A percentile compares a stretch with the other conserved stretches of the same genome.
These are phyloP conservation scores for Evernia prunastri DNA, from an alignment of 495 filamentous ascomycete species.

Conservation along the genomic window DNA sequence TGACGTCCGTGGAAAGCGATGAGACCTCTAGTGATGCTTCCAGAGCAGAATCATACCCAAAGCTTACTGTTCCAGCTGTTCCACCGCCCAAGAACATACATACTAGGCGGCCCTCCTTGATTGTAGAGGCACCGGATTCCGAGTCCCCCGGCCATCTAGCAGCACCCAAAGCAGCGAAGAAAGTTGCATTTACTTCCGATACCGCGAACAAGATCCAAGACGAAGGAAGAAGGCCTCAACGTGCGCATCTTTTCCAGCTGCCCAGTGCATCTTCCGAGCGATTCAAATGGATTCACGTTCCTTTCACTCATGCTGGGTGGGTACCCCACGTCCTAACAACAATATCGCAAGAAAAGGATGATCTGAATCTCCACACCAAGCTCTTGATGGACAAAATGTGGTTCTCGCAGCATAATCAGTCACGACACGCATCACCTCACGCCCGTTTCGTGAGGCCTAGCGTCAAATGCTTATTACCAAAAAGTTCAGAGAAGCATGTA, in stretches of 20 bases:
- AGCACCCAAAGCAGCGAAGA: conserved; percentile 5
- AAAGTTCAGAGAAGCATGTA: conserved; percentile 13
- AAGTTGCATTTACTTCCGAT: conserved; percentile 20
- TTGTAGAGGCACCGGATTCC: background rate
- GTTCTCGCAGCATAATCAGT: conserved; percentile 40
- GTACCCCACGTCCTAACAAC: conserved; percentile 45
- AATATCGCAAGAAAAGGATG: conserved; percentile 33
- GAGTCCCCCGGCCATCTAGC: background rate
- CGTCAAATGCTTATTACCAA: conserved; percentile 34
- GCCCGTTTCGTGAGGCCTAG: conserved; percentile 39
- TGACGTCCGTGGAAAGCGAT: conserved; percentile 12
- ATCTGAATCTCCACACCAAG: conserved; percentile 44
- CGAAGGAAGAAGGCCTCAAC: conserved; percentile 29
- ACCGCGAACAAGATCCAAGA: conserved; percentile 28
- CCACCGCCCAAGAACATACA: conserved; percentile 6
- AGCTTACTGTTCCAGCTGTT: conserved; percentile 6
- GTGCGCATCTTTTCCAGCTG: conserved; percentile 35
- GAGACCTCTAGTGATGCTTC: conserved; percentile 7
- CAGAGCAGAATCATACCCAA: background rate
- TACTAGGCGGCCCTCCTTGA: conserved; percentile 26
- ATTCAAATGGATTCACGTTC: conserved; percentile 61
- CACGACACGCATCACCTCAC: conserved; percentile 44
- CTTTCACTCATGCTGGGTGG: conserved; percentile 61
- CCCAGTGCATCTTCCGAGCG: conserved; percentile 41
- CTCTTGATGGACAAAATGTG: conserved; percentile 43